Conservation (phyloP, 805 yeast genomes). For the Kodamaea hsintzibuensis region DNA sequence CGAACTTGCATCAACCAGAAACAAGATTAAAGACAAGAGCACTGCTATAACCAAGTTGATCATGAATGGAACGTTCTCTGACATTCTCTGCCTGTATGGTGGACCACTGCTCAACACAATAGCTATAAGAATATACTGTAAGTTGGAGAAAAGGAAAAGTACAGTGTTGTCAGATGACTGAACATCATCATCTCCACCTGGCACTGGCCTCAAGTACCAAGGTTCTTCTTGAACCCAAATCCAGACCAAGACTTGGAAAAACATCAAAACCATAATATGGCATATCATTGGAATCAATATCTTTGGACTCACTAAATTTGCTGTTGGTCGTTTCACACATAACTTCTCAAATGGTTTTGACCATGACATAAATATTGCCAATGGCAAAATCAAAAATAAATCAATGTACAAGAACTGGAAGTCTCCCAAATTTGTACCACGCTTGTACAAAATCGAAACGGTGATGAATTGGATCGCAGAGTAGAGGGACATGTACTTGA, state of each 20-base stretch:
- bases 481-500: constrained; percentile 96
- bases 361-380: constrained; percentile 98
- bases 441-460: constrained; percentile 77
- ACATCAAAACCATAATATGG: constrained; percentile 61
- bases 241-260: constrained; percentile 76
- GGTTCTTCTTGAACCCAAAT: constrained; percentile 49
- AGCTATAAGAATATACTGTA: constrained; percentile 86
- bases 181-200: constrained; percentile 73
- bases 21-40: constrained; percentile 51
- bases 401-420: constrained; percentile 96
- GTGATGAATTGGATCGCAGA: constrained; percentile 95
- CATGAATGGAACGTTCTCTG: constrained; percentile 70
- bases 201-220: constrained; percentile 82
- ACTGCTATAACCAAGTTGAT: constrained; percentile 55
- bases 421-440: constrained; percentile 94
- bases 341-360: constrained; percentile 70
- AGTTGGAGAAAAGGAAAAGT: constrained; percentile 75
- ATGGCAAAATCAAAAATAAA: constrained; percentile 83
- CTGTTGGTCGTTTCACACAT: constrained; percentile 81
- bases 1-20: constrained; percentile 53
- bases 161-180: constrained; percentile 88
- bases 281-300: constrained; percentile 81
- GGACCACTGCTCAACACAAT: constrained; percentile 87
- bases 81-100: constrained; percentile 82
- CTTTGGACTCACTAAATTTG: constrained; percentile 88